Conservation (phyloP, 2,329 filamentous ascomycete species). For the Zasmidium citrigriseum region DNA sequence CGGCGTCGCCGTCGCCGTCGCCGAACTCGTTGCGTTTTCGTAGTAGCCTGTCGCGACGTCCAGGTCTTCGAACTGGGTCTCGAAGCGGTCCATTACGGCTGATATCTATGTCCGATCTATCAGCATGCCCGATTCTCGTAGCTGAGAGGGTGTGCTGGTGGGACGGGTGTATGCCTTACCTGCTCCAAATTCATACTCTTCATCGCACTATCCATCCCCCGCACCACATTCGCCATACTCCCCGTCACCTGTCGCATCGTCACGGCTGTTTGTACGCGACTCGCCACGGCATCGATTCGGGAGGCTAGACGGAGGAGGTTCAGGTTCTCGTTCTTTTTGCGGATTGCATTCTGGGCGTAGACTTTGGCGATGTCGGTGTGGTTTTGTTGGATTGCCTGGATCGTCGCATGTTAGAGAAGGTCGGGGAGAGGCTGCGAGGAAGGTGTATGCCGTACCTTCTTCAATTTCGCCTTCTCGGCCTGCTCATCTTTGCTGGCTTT, state of each 20-base stretch:
- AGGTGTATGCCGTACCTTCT: slow-evolving; percentile 49
- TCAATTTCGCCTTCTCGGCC: slow-evolving; percentile 61
- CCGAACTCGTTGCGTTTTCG: slow-evolving; percentile 79
- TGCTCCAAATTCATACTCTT: slow-evolving; percentile 65
- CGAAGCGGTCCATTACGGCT: slow-evolving; percentile 66
- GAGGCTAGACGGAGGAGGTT: slow-evolving; percentile 60
- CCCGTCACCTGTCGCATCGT: slow-evolving; percentile 63
- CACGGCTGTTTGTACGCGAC: slow-evolving; percentile 63
- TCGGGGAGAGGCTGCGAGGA: not conserved
- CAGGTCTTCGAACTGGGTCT: slow-evolving; percentile 56
- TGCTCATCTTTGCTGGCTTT: slow-evolving; percentile 64
- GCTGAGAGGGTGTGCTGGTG: too few relatives aligned
- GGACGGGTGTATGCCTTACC: slow-evolving; percentile 44
- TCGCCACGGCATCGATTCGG: slow-evolving; percentile 61
- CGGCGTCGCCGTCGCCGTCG: slow-evolving; percentile 71
- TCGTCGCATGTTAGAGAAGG: not conserved
- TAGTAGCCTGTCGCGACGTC: slow-evolving; percentile 67
- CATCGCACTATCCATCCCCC: slow-evolving; percentile 64
- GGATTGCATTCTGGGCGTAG: slow-evolving; percentile 64
- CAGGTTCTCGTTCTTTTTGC: slow-evolving; percentile 63
- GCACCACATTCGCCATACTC: slow-evolving; percentile 64
- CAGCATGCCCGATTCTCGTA: too few relatives aligned
- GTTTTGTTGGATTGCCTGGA: slow-evolving; percentile 58
- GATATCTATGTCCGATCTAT: too few relatives aligned
- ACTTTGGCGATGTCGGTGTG: slow-evolving; percentile 64